A percentile compares a stretch with the other conserved stretches of the same genome.
These are phyloP conservation scores for Pseudogymnoascus sp. DNA, from an alignment of 2,329 filamentous ascomycete genomes.

Conservation along the genomic window DNA sequence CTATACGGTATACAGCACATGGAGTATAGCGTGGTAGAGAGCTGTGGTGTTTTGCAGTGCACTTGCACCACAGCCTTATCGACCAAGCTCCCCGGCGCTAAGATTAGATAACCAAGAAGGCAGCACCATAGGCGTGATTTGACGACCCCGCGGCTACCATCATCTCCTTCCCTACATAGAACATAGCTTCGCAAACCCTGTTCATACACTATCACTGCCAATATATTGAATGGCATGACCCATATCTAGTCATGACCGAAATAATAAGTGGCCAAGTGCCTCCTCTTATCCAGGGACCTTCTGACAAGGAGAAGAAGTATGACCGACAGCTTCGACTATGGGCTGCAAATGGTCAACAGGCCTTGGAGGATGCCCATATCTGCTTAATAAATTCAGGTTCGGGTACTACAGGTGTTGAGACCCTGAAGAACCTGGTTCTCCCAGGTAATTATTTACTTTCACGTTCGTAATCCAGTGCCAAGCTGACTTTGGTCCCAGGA, in stretches of 20 bases:
- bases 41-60: background rate
- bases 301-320: conserved; percentile 67
- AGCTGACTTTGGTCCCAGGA: conserved; percentile 36
- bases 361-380: conserved; percentile 85
- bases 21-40: background rate
- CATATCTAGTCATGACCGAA: conserved; percentile 27
- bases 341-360: conserved; percentile 86
- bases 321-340: conserved; percentile 91
- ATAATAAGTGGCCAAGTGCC: conserved; percentile 29
- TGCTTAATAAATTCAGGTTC: conserved; percentile 78
- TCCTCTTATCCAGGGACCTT: conserved; percentile 42
- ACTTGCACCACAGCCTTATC: background rate
- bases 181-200: background rate
- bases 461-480: background rate
- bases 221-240: background rate
- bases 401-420: conserved; percentile 83
- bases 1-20: background rate
- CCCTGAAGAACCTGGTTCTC: conserved; percentile 93
- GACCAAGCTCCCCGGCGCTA: background rate
- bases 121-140: background rate
- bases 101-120: conserved; percentile 8
- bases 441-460: conserved; percentile 48
- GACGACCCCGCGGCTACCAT: background rate
- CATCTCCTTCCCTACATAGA: background rate
- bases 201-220: background rate